Percentiles rank a stretch among this genome's conserved stretches.
These are phyloP conservation scores for Capsicum baccatum DNA, from an alignment of 257 asterid species.

Conservation along the genomic window DNA sequence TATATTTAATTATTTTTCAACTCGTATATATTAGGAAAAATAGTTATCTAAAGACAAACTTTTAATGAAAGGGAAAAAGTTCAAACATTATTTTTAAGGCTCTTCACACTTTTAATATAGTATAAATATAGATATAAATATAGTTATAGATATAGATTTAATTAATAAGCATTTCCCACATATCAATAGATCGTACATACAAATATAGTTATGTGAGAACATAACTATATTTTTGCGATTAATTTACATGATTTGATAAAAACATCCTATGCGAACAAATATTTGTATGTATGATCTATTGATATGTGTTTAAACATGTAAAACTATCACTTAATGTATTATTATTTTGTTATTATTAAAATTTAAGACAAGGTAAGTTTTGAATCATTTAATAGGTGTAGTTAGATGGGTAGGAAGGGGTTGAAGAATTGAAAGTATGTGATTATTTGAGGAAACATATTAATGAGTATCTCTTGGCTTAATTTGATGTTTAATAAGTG, in stretches of 20 bases:
- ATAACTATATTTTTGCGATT: not conserved
- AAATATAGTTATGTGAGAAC: too few relatives aligned
- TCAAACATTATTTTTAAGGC: too few relatives aligned
- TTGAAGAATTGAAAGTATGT: not conserved
- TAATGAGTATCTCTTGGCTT: not conserved
- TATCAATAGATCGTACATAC: too few relatives aligned
- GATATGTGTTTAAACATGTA: not conserved
- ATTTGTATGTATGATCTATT: not conserved
- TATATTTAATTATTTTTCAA: too few relatives aligned
- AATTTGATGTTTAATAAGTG: not conserved
- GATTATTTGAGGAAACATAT: not conserved
- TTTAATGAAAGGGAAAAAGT: too few relatives aligned
- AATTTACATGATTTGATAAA: not conserved
- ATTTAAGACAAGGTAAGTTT: not conserved
- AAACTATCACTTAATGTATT: not conserved
- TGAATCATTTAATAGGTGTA: not conserved
- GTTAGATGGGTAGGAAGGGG: not conserved
- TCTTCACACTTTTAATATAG: too few relatives aligned
- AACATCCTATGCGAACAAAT: not conserved
- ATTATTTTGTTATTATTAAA: too few relatives aligned
- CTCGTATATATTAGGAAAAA: too few relatives aligned
- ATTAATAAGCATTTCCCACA: not conserved
- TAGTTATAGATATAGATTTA: not conserved
- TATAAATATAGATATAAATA: too few relatives aligned
- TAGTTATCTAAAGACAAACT: too few relatives aligned